These are phyloP conservation scores for Cladorrhinum sp. DNA, from an alignment of 2,329 filamentous ascomycete species.

Conservation along the genomic window DNA sequence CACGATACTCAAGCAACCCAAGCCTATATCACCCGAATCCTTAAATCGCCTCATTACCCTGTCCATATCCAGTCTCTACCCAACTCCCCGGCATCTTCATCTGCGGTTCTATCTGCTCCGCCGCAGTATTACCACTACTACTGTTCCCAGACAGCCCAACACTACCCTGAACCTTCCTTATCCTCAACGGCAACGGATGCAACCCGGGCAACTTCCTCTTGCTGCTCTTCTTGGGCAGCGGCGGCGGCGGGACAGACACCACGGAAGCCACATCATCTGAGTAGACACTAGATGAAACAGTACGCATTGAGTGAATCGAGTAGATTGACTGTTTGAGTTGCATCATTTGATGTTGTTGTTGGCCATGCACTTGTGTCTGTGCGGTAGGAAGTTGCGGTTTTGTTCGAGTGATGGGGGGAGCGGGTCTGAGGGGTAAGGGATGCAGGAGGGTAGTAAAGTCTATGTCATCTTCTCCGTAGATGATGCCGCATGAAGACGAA, in stretches of 20 bases:
- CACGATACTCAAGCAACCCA: too few species aligned
- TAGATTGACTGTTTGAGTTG: background rate
- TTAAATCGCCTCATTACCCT: background rate
- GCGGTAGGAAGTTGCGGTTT: background rate
- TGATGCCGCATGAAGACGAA: background rate
- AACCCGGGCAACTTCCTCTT: background rate
- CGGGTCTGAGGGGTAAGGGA: background rate
- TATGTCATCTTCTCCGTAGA: background rate
- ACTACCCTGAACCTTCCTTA: background rate
- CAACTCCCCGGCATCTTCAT: background rate
- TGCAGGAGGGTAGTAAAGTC: background rate
- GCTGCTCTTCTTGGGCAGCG: constrained; percentile 9
- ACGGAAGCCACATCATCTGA: background rate
- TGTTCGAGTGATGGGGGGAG: background rate
- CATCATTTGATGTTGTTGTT: background rate
- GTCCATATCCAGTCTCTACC: background rate
- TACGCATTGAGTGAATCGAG: background rate
- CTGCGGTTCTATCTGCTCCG: background rate
- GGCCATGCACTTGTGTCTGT: background rate
- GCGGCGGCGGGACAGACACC: background rate
- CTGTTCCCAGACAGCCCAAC: background rate
- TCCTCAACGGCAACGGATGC: constrained; percentile 2
- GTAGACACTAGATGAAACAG: background rate
- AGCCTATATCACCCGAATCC: too few species aligned
- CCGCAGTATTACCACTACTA: background rate